A percentile compares a stretch with the other conserved stretches of the same genome.
Evolutionary conservation across 371 early-diverging fungal genomes (phyloP).

Genomic region (Mortierella sp.): DNA sequence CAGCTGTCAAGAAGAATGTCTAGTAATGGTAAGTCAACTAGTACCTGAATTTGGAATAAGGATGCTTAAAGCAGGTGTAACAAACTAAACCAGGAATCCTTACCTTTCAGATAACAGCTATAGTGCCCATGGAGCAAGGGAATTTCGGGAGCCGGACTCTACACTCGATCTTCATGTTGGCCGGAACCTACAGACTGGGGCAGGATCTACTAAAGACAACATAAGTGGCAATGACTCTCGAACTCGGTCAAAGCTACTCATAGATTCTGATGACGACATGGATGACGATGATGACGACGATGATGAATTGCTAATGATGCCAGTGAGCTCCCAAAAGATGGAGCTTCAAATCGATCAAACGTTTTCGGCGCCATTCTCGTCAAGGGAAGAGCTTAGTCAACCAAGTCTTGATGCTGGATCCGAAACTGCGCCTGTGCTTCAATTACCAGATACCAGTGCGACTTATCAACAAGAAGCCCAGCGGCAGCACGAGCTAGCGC

Average conservation of each 20-base stretch:
- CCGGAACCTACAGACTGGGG: not conserved
- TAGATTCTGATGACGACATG: constrained; percentile 54
- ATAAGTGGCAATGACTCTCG: not conserved
- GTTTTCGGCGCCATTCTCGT: constrained; percentile 2
- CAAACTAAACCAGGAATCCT: not conserved
- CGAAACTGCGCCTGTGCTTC: not conserved
- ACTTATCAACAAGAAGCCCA: not conserved
- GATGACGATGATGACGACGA: constrained; percentile 43
- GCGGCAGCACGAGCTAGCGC: not conserved
- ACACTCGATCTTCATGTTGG: not conserved
- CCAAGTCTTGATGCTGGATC: not conserved
- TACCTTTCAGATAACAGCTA: not conserved
- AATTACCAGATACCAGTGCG: not conserved
- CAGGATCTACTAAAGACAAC: not conserved
- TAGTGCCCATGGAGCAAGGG: not conserved
- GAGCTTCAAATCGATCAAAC: constrained; percentile 35
- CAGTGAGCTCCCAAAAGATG: constrained; percentile 22
- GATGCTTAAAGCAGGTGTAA: not conserved
- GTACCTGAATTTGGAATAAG: not conserved
- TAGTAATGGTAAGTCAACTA: not conserved
- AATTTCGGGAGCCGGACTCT: constrained; percentile 10
- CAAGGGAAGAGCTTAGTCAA: not conserved
- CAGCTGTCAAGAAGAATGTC: not conserved
- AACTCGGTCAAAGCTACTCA: constrained; percentile 19
- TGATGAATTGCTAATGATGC: constrained; percentile 35